Percentiles rank a stretch among this genome's conserved stretches.
These are phyloP conservation scores for Drechslerella stenobrocha DNA, from an alignment of 2,329 filamentous ascomycete species.

Conservation along the genomic window DNA sequence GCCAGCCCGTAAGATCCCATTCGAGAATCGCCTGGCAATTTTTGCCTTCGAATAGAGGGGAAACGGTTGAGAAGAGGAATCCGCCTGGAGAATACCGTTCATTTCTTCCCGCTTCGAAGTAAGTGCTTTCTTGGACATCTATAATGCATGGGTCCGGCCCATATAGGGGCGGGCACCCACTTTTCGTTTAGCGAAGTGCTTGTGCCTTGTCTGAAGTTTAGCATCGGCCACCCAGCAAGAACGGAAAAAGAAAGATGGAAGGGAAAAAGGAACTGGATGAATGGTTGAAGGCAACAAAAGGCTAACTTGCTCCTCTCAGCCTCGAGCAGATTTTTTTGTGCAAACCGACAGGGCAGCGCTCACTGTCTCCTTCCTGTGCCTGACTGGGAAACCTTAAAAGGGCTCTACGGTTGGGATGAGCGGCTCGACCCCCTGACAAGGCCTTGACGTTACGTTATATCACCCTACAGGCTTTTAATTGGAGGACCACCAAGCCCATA, in stretches of 20 bases:
- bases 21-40: conserved; percentile 11
- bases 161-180: conserved; percentile 3
- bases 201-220: conserved; percentile 20
- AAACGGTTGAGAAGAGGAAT: conserved; percentile 10
- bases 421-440: conserved; percentile 22
- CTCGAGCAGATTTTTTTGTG: conserved; percentile 15
- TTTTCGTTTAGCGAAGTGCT: conserved; percentile 35
- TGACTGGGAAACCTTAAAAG: conserved; percentile 28
- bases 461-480: conserved; percentile 34
- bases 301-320: conserved; percentile 14
- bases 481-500: conserved; percentile 35
- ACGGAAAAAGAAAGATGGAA: conserved; percentile 15
- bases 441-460: conserved; percentile 20
- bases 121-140: conserved; percentile 2
- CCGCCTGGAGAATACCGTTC: neutral
- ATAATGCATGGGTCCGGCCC: neutral
- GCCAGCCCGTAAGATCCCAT: neutral
- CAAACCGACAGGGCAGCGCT: conserved; percentile 28
- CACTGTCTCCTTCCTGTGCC: conserved; percentile 13
- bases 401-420: conserved; percentile 13
- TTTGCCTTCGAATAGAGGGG: conserved; percentile 10
- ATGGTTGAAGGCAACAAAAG: conserved; percentile 21
- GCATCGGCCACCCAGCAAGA: conserved; percentile 9
- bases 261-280: too few relatives aligned
- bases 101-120: conserved; percentile 5